Conservation (phyloP, 169 alveolate species). For the Plasmodium yoelii region DNA sequence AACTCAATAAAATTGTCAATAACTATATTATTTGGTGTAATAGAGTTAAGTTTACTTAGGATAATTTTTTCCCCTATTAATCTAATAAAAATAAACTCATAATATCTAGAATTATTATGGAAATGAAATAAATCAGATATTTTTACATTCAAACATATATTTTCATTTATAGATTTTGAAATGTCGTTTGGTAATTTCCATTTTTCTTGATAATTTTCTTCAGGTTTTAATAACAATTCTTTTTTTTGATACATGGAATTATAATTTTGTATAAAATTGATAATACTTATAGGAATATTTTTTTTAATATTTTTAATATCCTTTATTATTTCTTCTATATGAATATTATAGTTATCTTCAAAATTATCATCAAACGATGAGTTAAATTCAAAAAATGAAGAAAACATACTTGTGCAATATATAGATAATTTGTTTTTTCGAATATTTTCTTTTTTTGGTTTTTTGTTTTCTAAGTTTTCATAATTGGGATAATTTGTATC, state of each 20-base stretch:
- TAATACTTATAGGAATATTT: conserved; percentile 30
- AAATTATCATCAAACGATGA: conserved; percentile 67
- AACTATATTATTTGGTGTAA: conserved; percentile 21
- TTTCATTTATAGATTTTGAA: conserved; percentile 1
- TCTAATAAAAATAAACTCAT: conserved; percentile 42
- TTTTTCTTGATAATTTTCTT: not conserved
- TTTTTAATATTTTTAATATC: conserved; percentile 27
- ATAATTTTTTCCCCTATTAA: conserved; percentile 19
- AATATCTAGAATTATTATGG: conserved; percentile 20
- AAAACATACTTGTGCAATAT: conserved; percentile 47
- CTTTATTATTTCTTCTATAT: conserved; percentile 31
- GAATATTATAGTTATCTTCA: conserved; percentile 34
- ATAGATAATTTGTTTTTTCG: conserved; percentile 43
- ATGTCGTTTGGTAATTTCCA: not conserved
- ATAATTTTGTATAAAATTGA: conserved; percentile 21
- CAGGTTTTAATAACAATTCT: not conserved
- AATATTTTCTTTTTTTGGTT: not conserved
- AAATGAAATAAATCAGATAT: conserved; percentile 40
- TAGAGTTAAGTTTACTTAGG: conserved; percentile 34
- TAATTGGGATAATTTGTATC: not conserved
- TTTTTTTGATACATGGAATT: conserved; percentile 62
- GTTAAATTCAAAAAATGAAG: conserved; percentile 50
- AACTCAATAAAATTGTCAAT: conserved; percentile 40
- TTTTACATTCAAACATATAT: conserved; percentile 27
- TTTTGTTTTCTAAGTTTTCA: not conserved